A percentile compares a stretch with the other conserved stretches of the same genome.
Conservation (phyloP, 495 filamentous ascomycete genomes). For the Hyaloscypha finlandica region DNA sequence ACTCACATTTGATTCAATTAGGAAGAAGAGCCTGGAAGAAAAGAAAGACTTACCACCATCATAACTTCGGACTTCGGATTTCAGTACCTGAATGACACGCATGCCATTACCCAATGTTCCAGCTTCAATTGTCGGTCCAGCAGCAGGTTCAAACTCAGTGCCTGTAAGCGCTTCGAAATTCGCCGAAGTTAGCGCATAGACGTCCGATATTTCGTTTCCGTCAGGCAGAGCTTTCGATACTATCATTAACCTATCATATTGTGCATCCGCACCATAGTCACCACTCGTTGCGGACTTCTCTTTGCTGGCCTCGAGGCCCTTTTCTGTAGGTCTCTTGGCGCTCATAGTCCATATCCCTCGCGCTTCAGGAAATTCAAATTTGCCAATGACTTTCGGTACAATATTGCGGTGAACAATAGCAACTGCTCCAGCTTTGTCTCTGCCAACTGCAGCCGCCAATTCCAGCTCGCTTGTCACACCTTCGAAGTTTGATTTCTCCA, state of each 20-base stretch:
- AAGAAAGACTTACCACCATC: slow-evolving; percentile 68
- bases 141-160: slow-evolving; percentile 88
- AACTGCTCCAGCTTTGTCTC: slow-evolving; percentile 67
- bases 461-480: slow-evolving; percentile 61
- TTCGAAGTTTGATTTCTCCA: slow-evolving; percentile 43
- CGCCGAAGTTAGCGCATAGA: slow-evolving; percentile 62
- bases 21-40: slow-evolving; percentile 10
- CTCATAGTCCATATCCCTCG: slow-evolving; percentile 65
- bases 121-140: slow-evolving; percentile 78
- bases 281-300: slow-evolving; percentile 48
- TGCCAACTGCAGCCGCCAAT: slow-evolving; percentile 71
- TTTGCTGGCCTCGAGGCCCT: slow-evolving; percentile 51
- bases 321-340: slow-evolving; percentile 57
- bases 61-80: slow-evolving; percentile 81
- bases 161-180: slow-evolving; percentile 65
- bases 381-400: slow-evolving; percentile 62
- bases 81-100: slow-evolving; percentile 81
- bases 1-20: neutral
- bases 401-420: slow-evolving; percentile 75
- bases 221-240: slow-evolving; percentile 61
- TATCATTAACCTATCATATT: slow-evolving; percentile 70
- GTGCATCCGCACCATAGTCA: slow-evolving; percentile 50
- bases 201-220: slow-evolving; percentile 57
- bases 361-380: slow-evolving; percentile 62
- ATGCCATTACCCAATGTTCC: slow-evolving; percentile 71